These are phyloP conservation scores for Achaetomiella virescens DNA, from an alignment of 495 filamentous ascomycete genomes.

Conservation along the genomic window DNA sequence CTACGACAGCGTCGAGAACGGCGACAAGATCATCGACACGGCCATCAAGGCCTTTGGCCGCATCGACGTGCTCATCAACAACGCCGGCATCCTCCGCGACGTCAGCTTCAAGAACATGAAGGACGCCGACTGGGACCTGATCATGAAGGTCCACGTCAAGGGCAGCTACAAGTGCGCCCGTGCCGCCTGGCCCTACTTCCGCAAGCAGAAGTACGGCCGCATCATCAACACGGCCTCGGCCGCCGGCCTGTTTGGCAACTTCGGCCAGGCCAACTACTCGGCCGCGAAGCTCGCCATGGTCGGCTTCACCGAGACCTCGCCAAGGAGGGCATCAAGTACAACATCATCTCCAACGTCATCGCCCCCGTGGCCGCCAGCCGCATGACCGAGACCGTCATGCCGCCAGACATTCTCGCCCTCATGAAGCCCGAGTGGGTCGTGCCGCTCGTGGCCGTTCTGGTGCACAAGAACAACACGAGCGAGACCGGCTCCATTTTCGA, in stretches of 20 bases:
- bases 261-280: slow-evolving; percentile 96
- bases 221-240: slow-evolving; percentile 95
- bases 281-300: slow-evolving; percentile 95
- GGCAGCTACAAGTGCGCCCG: slow-evolving; percentile 95
- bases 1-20: slow-evolving; percentile 94
- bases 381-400: slow-evolving; percentile 98
- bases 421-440: slow-evolving; percentile 96
- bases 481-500: slow-evolving; percentile 92
- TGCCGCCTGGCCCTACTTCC: slow-evolving; percentile 96
- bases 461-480: slow-evolving; percentile 77
- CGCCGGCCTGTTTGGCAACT: slow-evolving; percentile 91
- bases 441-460: slow-evolving; percentile 82
- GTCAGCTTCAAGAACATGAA: slow-evolving; percentile 99
- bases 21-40: slow-evolving; percentile 92
- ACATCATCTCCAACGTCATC: slow-evolving; percentile 94
- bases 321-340: slow-evolving; percentile 97
- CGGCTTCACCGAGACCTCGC: slow-evolving; percentile 98
- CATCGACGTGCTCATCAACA: slow-evolving; percentile 94
- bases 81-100: slow-evolving; percentile 94
- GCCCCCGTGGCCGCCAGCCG: slow-evolving; percentile 92
- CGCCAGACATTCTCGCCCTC: slow-evolving; percentile 79
- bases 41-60: slow-evolving; percentile 89
- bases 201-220: slow-evolving; percentile 96
- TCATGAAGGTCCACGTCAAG: slow-evolving; percentile 88
- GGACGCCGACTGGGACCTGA: slow-evolving; percentile 92